Evolutionary conservation across 306 rosid species (phyloP), one percentile per base, ranked within the genome.

Genomic region (Argentina anserina): DNA sequence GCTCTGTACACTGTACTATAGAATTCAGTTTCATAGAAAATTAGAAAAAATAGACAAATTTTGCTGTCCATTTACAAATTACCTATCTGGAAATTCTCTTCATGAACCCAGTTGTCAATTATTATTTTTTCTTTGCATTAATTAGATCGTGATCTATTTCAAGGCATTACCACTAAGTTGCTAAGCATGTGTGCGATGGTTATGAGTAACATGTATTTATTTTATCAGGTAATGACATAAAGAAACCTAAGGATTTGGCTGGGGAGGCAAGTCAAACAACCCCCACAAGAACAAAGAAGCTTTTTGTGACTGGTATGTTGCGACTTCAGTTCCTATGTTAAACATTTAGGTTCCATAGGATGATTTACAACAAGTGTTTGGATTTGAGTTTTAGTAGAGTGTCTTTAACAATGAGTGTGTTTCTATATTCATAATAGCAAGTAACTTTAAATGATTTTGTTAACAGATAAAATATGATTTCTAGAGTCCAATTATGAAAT

Each of bases 271-370:
- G 59, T 65, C 79, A 78, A 75, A 70, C 72, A 6, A 20, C 78
- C 53, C 82, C 76, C 11, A 55, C 80, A 42, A 81, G 77, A 74
- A 86, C 87, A 42, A 84, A 80, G 80, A 86, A 86, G 72, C 88
- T 84, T 7, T 86, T 86, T 75, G 74, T 86, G 28, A 86, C 88
- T 33, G 86, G 84, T 86, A 83, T 33, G 43, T 65, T 73, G 36
- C 58, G n/a, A 25, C 28, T 71, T 74, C 52, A 29, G 29, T 62
- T 65, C 62, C 18, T 34, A 58, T n/a, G 29, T 31, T 46, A 7
- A 53, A 28, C 47, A 53, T 43, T 0, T 49, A 45, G 46, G 23
- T 52, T 63, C 70, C 33, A 58, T 13, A 26, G 20, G 36, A 28
- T 12, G 64, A 7, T 58, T 56, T 28, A 53, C 33, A 58, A 28